Percentiles rank a stretch among this genome's conserved stretches.
Conservation (phyloP, 345 rosid genomes). For the Syzygium aromaticum region DNA sequence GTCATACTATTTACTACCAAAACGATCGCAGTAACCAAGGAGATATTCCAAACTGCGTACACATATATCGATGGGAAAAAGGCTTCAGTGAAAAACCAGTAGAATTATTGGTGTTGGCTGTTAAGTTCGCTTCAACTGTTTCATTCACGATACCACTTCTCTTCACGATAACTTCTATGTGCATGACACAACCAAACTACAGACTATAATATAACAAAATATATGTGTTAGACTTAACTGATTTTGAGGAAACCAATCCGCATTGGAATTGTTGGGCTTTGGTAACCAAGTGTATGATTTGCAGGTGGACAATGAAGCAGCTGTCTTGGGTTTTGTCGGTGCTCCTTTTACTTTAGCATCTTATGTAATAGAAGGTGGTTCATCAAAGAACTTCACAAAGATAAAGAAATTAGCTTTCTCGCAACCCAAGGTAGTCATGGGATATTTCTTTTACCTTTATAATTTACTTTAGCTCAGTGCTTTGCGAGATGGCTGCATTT, state of each 20-base stretch:
- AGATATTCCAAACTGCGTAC: neutral
- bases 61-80: neutral
- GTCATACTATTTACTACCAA: neutral
- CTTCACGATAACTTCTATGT: neutral
- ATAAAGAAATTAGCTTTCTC: slow-evolving; percentile 87
- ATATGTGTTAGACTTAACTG: neutral
- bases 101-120: neutral
- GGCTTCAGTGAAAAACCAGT: neutral
- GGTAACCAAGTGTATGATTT: neutral
- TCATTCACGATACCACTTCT: neutral
- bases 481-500: neutral
- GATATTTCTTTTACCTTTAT: neutral
- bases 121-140: neutral
- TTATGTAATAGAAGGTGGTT: slow-evolving; percentile 91
- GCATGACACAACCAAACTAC: neutral
- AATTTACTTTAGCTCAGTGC: neutral
- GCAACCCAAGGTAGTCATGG: slow-evolving; percentile 58
- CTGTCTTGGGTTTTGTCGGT: slow-evolving; percentile 91
- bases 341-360: slow-evolving; percentile 99
- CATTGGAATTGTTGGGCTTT: neutral
- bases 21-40: neutral
- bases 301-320: slow-evolving; percentile 74
- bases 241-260: neutral
- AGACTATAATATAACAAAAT: neutral
- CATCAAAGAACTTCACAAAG: slow-evolving; percentile 84